A percentile compares a stretch with the other conserved stretches of the same genome.
phyloP scores from a whole-genome alignment of 1,284 basidiomycete species.

The Mycena sp. region DNA sequence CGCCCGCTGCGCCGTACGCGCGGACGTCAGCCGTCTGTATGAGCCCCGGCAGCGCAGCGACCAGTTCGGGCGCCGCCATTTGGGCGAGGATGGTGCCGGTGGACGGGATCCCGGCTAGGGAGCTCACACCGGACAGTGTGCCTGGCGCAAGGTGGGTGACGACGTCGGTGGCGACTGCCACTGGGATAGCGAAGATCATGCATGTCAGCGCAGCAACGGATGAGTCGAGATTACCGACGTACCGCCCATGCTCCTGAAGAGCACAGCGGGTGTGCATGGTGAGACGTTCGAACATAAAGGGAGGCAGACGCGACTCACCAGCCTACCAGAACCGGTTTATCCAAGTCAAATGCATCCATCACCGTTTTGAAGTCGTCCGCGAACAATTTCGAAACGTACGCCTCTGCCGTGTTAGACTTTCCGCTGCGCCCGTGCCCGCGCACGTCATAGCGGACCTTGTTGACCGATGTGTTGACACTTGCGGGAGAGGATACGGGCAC shows the following conservation, averaged over 20 bases:
- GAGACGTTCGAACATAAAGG: neutral
- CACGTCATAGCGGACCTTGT: conserved; percentile 23
- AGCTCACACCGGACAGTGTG: conserved; percentile 48
- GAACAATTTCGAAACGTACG: conserved; percentile 21
- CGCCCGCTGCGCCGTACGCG: conserved; percentile 38
- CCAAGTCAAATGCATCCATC: conserved; percentile 20
- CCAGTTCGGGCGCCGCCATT: conserved; percentile 26
- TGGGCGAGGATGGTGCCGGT: conserved; percentile 38
- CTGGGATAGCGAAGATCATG: neutral
- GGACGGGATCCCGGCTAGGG: conserved; percentile 44
- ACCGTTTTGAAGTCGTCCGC: conserved; percentile 27
- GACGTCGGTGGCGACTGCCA: conserved; percentile 44
- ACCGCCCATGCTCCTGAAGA: conserved; percentile 24
- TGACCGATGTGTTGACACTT: neutral
- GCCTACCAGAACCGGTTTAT: conserved; percentile 28
- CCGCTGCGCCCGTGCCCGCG: conserved; percentile 27
- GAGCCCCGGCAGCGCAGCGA: conserved; percentile 32
- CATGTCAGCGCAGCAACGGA: neutral
- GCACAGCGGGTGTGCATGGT: neutral
- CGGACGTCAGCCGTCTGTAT: conserved; percentile 36
- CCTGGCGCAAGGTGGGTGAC: conserved; percentile 44
- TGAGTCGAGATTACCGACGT: neutral
- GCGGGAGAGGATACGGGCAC: neutral
- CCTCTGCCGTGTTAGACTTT: conserved; percentile 10
- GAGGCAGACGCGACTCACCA: conserved; percentile 17